Percentiles rank a stretch among this genome's conserved stretches.
Evolutionary conservation across 75 land plant genomes (phyloP).

Genomic region (Isoetes taiwanensis): DNA sequence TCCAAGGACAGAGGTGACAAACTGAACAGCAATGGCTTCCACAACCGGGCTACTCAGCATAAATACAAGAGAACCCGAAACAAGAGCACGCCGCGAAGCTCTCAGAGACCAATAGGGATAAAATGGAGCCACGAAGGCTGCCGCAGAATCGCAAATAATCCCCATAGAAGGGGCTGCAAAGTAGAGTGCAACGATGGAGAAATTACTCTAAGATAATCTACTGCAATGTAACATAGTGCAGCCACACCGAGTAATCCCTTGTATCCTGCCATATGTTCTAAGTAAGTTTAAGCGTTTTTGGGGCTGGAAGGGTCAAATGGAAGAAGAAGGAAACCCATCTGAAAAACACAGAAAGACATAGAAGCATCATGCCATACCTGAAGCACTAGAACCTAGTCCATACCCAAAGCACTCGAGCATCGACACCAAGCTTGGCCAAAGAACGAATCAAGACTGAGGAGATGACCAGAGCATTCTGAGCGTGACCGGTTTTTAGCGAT

Average conservation of each 20-base stretch:
- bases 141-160: conserved; percentile 39
- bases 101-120: conserved; percentile 68
- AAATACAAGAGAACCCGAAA: conserved; percentile 49
- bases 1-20: conserved; percentile 76
- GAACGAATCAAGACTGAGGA: no score
- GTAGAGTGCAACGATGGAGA: conserved; percentile 48
- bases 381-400: no score
- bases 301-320: no score
- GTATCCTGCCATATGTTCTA: no score
- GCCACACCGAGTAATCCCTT: conserved; percentile 59
- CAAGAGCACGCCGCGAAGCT: conserved; percentile 40
- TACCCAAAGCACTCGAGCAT: no score
- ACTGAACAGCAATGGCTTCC: conserved; percentile 68
- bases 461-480: no score
- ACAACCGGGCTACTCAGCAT: conserved; percentile 48
- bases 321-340: no score
- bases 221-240: conserved; percentile 47
- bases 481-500: no score
- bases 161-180: conserved; percentile 64
- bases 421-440: no score
- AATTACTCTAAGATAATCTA: conserved; percentile 57
- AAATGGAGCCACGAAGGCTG: conserved; percentile 48
- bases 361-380: no score
- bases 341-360: no score
- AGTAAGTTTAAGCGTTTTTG: no score